A percentile compares a stretch with the other conserved stretches of the same genome.
These are phyloP conservation scores for Cercospora sp. DNA, from an alignment of 2,329 filamentous ascomycete species.

Conservation along the genomic window DNA sequence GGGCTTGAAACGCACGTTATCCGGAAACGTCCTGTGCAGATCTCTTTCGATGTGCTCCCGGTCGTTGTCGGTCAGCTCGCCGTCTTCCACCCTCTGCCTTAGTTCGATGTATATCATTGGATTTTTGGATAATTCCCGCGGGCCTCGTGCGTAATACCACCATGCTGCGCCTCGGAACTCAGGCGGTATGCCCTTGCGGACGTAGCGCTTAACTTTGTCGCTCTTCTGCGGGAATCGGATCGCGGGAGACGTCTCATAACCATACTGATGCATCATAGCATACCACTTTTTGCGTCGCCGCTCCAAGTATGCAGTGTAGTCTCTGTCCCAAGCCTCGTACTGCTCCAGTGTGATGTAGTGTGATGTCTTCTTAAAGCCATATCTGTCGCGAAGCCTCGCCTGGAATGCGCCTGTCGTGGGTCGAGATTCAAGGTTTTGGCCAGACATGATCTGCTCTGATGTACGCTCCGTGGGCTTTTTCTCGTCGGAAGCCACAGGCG, in stretches of 20 bases:
- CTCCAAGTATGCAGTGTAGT: conserved; percentile 73
- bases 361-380: conserved; percentile 88
- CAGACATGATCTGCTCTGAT: conserved; percentile 25
- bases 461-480: conserved; percentile 17
- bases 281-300: conserved; percentile 81
- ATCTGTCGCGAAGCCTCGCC: conserved; percentile 66
- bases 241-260: conserved; percentile 67
- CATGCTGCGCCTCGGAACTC: conserved; percentile 94
- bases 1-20: conserved; percentile 88
- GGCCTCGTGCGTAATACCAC: conserved; percentile 94
- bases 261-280: conserved; percentile 72
- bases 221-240: conserved; percentile 77
- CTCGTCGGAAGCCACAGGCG: conserved; percentile 6
- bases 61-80: conserved; percentile 65
- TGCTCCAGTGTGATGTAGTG: conserved; percentile 74
- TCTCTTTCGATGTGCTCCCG: conserved; percentile 91
- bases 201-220: conserved; percentile 82
- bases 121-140: conserved; percentile 73
- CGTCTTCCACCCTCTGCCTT: conserved; percentile 65
- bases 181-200: conserved; percentile 89
- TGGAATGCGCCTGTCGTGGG: conserved; percentile 1
- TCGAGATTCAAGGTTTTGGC: conserved; percentile 12
- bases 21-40: conserved; percentile 88
- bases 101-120: conserved; percentile 74
- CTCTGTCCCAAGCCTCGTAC: conserved; percentile 78